Conservation (phyloP, 257 asterid species). For the Scutellaria galericulata region DNA sequence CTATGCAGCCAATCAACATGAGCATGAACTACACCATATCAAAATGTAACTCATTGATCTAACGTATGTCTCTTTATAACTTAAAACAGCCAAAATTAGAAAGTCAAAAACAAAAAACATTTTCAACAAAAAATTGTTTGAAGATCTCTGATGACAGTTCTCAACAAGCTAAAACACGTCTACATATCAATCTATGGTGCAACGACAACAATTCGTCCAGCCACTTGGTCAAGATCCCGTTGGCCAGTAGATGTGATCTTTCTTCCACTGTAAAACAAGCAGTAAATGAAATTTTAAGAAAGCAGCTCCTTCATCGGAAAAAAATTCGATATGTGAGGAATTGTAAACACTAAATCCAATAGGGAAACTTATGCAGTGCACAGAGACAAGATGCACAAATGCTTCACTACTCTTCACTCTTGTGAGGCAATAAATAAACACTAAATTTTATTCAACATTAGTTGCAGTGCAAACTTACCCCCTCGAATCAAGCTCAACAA, state of each 20-base stretch:
- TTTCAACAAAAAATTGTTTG: constrained; percentile 38
- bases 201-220: constrained; percentile 74
- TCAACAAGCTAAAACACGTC: constrained; percentile 34
- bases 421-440: background rate
- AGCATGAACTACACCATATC: constrained; percentile 32
- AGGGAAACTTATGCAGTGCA: background rate
- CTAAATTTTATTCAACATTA: background rate
- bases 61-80: constrained; percentile 28
- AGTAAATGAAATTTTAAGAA: background rate
- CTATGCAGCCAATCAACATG: too few species aligned
- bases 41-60: constrained; percentile 31
- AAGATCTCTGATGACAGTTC: constrained; percentile 25
- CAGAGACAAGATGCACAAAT: background rate
- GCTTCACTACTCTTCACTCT: background rate
- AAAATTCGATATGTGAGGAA: background rate
- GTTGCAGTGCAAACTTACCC: constrained; percentile 57
- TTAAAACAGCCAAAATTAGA: constrained; percentile 36
- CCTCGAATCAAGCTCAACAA: constrained; percentile 70
- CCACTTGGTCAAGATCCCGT: constrained; percentile 92
- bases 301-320: background rate
- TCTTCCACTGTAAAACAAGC: constrained; percentile 63
- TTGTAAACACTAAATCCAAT: background rate
- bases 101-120: constrained; percentile 28
- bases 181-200: constrained; percentile 47
- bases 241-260: constrained; percentile 86